Evolutionary conservation across 2,329 filamentous ascomycete species (phyloP).

Genomic region (Verticillium zaregamsianum): DNA sequence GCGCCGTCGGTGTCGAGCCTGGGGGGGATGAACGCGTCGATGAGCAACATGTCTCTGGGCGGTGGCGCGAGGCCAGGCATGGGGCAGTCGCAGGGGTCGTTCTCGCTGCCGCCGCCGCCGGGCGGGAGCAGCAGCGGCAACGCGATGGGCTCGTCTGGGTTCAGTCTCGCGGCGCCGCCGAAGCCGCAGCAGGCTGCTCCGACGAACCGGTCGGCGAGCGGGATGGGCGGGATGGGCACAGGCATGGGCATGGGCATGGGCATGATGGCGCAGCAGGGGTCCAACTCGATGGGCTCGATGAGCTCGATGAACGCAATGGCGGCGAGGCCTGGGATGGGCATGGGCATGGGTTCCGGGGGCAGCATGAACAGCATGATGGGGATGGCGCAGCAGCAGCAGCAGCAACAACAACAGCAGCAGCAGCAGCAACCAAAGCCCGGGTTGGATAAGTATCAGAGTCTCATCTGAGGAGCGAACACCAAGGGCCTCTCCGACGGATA

Average conservation of each 20-base stretch:
- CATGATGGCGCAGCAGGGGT: conserved; percentile 8
- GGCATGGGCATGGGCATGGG: conserved; percentile 13
- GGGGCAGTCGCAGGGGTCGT: conserved; percentile 34
- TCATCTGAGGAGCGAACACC: conserved; percentile 38
- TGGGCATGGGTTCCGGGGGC: conserved; percentile 23
- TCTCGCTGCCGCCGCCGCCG: conserved; percentile 56
- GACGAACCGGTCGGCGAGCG: conserved; percentile 11
- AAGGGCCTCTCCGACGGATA: background rate
- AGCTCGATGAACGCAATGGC: conserved; percentile 5
- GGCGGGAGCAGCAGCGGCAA: conserved; percentile 17
- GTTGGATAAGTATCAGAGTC: conserved; percentile 64
- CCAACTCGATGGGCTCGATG: conserved; percentile 11
- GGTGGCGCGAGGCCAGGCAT: conserved; percentile 35
- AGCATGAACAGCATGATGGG: conserved; percentile 21
- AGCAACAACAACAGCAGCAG: conserved; percentile 21
- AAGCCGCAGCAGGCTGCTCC: conserved; percentile 22
- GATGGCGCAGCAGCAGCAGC: conserved; percentile 16
- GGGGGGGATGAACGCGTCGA: conserved; percentile 34
- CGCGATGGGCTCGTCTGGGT: conserved; percentile 22
- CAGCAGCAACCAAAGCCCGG: conserved; percentile 42
- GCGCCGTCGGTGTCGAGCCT: conserved; percentile 27
- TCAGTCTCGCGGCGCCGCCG: conserved; percentile 45
- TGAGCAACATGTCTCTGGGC: conserved; percentile 43
- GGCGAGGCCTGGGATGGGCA: conserved; percentile 10
- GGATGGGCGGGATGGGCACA: conserved; percentile 8